Conservation (phyloP, 139 green algal species). For the Closterium sp. region DNA sequence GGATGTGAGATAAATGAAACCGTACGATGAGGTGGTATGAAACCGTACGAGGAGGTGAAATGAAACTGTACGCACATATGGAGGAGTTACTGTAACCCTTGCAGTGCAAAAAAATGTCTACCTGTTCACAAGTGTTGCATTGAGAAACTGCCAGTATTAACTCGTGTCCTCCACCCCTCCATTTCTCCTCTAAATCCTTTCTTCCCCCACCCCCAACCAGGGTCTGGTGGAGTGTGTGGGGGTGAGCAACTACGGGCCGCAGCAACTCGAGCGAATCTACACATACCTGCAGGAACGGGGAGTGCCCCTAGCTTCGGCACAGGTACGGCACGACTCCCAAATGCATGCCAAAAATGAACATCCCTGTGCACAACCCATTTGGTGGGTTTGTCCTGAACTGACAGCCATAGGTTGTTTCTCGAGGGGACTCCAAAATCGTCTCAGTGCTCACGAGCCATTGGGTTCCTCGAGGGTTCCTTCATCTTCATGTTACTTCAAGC, state of each 20-base stretch:
- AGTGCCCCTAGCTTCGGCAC: constrained; percentile 79
- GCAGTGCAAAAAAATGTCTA: no score
- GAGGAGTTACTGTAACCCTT: no score
- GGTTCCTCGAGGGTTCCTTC: no score
- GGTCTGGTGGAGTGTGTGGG: constrained; percentile 51
- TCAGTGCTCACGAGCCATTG: no score
- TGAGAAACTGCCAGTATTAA: not conserved
- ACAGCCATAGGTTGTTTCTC: no score
- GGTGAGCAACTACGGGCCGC: constrained; percentile 57
- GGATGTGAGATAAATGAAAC: not conserved
- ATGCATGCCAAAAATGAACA: not conserved
- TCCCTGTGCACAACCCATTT: not conserved
- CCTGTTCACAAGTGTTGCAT: no score
- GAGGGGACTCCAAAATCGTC: no score
- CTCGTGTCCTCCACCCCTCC: not conserved
- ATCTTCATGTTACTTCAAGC: no score
- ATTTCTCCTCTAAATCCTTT: not conserved
- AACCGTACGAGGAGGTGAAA: not conserved
- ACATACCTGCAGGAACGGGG: constrained; percentile 66
- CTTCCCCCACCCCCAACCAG: not conserved
- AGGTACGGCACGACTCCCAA: constrained; percentile 44
- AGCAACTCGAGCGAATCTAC: constrained; percentile 59
- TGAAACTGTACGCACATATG: not conserved
- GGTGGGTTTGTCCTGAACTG: not conserved
- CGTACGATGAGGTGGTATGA: not conserved